These are phyloP conservation scores for Monosporozyma solicola DNA, from an alignment of 805 yeast genomes.

Conservation along the genomic window DNA sequence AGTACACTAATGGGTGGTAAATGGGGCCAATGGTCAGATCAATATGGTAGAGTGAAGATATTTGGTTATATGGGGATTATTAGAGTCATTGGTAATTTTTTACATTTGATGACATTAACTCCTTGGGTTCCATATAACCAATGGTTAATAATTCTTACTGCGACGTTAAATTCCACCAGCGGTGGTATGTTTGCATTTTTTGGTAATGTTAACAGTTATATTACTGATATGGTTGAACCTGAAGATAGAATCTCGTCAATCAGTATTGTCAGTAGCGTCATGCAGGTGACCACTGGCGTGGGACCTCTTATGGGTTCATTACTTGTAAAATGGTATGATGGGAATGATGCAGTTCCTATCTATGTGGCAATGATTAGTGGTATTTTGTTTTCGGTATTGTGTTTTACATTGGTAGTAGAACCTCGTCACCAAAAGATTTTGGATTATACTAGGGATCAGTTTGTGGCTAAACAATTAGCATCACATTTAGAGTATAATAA, in stretches of 20 bases:
- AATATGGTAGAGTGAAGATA: slow-evolving; percentile 50
- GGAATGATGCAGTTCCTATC: slow-evolving; percentile 27
- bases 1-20: slow-evolving; percentile 50
- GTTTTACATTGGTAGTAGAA: slow-evolving; percentile 44
- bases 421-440: slow-evolving; percentile 42
- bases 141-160: slow-evolving; percentile 35
- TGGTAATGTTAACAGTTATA: slow-evolving; percentile 56
- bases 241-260: slow-evolving; percentile 47
- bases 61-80: slow-evolving; percentile 31
- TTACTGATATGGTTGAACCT: slow-evolving; percentile 64
- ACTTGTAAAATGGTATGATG: slow-evolving; percentile 22
- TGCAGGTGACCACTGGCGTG: slow-evolving; percentile 50
- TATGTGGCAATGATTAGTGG: slow-evolving; percentile 23
- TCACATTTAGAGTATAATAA: background rate
- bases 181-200: slow-evolving; percentile 55
- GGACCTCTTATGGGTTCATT: slow-evolving; percentile 58
- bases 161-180: slow-evolving; percentile 40
- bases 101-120: slow-evolving; percentile 22
- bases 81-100: slow-evolving; percentile 15
- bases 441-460: background rate
- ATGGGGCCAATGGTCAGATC: slow-evolving; percentile 55
- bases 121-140: slow-evolving; percentile 33
- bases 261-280: slow-evolving; percentile 50
- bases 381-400: slow-evolving; percentile 29
- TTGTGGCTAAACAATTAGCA: slow-evolving; percentile 2